Percentiles rank a stretch among this genome's conserved stretches.
Evolutionary conservation across 106 monocot species (phyloP).

Genomic region (Dioscorea alata): DNA sequence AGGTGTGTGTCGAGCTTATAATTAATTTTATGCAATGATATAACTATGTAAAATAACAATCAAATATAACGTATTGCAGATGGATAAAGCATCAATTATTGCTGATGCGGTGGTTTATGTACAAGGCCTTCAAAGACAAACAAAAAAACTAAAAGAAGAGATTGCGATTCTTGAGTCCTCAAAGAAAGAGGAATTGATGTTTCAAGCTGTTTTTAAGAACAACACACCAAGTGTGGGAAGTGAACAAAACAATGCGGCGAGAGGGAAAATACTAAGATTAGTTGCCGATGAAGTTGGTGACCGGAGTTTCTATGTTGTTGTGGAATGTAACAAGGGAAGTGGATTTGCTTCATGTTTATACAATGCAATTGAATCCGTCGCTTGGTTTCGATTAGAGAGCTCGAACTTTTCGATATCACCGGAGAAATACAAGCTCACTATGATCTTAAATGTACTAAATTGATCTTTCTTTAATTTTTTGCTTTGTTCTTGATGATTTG

Average conservation of each 20-base stretch:
- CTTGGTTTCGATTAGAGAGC: constrained; percentile 39
- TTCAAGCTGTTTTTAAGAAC: background rate
- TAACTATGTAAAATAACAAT: no score
- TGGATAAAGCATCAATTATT: constrained; percentile 86
- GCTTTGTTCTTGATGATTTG: background rate
- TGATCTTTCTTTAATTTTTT: background rate
- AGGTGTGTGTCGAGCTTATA: constrained; percentile 26
- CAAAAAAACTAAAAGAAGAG: constrained; percentile 33
- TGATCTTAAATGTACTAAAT: constrained; percentile 27
- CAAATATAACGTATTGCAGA: constrained; percentile 22
- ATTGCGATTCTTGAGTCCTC: constrained; percentile 33
- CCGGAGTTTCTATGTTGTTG: constrained; percentile 28
- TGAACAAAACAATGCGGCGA: background rate
- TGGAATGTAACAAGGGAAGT: constrained; percentile 41
- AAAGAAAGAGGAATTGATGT: background rate
- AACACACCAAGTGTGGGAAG: background rate
- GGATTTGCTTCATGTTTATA: constrained; percentile 33
- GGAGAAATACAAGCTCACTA: constrained; percentile 16
- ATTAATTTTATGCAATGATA: no score
- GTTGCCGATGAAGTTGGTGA: constrained; percentile 32
- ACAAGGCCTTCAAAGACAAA: constrained; percentile 33
- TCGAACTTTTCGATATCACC: constrained; percentile 26
- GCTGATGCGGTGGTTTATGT: constrained; percentile 61
- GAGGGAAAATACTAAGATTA: constrained; percentile 26
- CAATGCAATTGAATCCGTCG: constrained; percentile 42